Base-by-base conservation (phyloP, 1,284 basidiomycete genomes). In the Ustilago hordei region DNA sequence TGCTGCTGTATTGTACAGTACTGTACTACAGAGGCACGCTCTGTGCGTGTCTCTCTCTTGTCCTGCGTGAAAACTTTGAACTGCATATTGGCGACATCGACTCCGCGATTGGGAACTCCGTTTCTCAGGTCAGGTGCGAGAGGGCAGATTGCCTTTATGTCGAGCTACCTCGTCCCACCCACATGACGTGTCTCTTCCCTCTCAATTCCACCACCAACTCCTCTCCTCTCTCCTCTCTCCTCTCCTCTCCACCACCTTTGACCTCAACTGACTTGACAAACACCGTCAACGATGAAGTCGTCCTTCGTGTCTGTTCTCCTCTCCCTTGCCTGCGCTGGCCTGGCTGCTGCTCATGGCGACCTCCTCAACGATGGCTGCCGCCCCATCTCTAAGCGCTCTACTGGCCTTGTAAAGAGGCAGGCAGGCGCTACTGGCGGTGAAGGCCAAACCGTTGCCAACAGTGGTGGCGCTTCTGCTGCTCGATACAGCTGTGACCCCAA, bases 401-500 rank as follows among this genome's bases (percentile, higher is more conserved):
- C 52, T 19, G 52, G 60, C 13, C 31, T 79, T 17, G 32, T 53
- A 11, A 71, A 79, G 61, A 52, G 74, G 11, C 75, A 78, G 56
- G 19, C 70, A 3, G 32, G n/a, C 17, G 35, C 64, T 31, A 55
- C 68, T 8, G 60, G 72, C 28, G 79, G 81, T 38, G 81, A 83
- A 45, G 81, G 81, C 4, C 61, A 77, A 35, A 17, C 58, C 31
- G 58, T 75, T 23, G 41, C 71, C 8, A 32, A 32, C 17, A 55
- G 67, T 35, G 80, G 76, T 11, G 81, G 81, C 31, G 81, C 81
- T 5, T 70, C 74, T n/a, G 76, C 79, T 32, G 82, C 82, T 54
- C 67, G 62, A 13, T 84, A 84, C 74, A 78, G 57, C 58, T 84
- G 82, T 58, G 80, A 84, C 38, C 55, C 82, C 9, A 64, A 39